A percentile compares a stretch with the other conserved stretches of the same genome.
phyloP scores from a whole-genome alignment of 345 rosid genomes.

The Linum lewisii region DNA sequence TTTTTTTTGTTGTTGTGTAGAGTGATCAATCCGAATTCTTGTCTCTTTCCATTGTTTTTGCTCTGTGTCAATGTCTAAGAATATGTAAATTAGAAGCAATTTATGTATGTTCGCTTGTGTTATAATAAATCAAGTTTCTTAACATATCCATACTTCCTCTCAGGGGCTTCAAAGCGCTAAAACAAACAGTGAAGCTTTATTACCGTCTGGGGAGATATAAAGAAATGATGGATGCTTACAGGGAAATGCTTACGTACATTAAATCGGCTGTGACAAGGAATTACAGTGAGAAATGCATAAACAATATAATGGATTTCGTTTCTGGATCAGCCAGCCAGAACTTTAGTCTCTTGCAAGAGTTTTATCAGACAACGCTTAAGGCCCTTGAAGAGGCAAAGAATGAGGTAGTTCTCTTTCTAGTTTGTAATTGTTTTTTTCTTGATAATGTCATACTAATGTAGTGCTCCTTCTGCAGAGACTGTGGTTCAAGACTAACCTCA shows the following conservation, averaged over 20 bases:
- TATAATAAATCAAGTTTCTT: not conserved
- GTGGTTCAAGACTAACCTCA: constrained; percentile 99
- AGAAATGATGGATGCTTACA: constrained; percentile 94
- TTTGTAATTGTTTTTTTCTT: not conserved
- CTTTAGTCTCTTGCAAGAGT: constrained; percentile 72
- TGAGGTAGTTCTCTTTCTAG: constrained; percentile 51
- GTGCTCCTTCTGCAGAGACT: constrained; percentile 60
- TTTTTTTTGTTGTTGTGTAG: too few species aligned
- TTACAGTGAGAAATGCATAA: constrained; percentile 96
- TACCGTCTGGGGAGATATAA: constrained; percentile 77
- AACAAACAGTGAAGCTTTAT: constrained; percentile 95
- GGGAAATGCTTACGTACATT: constrained; percentile 92
- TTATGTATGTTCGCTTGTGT: not conserved
- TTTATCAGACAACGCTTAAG: constrained; percentile 90
- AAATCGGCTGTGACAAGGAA: constrained; percentile 95
- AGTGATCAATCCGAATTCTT: too few species aligned
- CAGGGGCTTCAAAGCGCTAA: constrained; percentile 98
- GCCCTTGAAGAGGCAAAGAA: constrained; percentile 99
- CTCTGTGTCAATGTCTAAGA: too few species aligned
- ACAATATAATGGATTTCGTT: constrained; percentile 97
- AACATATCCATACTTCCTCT: not conserved
- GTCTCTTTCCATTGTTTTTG: too few species aligned
- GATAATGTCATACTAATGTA: constrained; percentile 13
- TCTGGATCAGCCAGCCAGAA: constrained; percentile 99
- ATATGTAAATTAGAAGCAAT: too few species aligned